Evolutionary conservation across 495 filamentous ascomycete species (phyloP).

Genomic region (Penicillium soppii): DNA sequence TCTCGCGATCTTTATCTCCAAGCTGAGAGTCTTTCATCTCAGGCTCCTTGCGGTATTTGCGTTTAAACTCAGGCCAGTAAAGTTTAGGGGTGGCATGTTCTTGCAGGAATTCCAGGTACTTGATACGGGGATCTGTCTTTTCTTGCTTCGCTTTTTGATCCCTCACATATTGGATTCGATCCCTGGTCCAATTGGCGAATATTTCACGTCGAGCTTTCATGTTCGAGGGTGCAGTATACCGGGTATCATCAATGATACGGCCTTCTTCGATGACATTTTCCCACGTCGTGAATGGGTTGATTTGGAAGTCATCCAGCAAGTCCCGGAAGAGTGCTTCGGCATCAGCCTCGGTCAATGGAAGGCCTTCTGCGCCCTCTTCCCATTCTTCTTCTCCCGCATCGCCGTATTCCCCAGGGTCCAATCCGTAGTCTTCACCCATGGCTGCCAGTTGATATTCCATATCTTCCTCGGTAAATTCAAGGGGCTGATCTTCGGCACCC

Average conservation of each 20-base stretch:
- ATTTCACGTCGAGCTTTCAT: conserved; percentile 79
- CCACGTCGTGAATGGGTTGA: conserved; percentile 91
- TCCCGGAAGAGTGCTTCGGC: conserved; percentile 76
- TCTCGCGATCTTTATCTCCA: conserved; percentile 85
- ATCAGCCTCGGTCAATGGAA: conserved; percentile 66
- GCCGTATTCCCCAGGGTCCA: conserved; percentile 70
- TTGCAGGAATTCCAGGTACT: conserved; percentile 80
- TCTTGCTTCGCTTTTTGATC: conserved; percentile 72
- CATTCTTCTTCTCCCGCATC: conserved; percentile 61
- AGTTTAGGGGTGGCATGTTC: conserved; percentile 81
- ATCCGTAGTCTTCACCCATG: conserved; percentile 78
- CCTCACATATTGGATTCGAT: conserved; percentile 67
- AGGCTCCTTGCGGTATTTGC: conserved; percentile 79
- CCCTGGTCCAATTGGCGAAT: conserved; percentile 77
- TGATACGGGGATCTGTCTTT: conserved; percentile 81
- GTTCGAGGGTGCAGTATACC: conserved; percentile 78
- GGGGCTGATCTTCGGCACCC: conserved; percentile 52
- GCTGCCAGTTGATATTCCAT: conserved; percentile 87
- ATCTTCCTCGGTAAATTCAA: conserved; percentile 95
- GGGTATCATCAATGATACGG: conserved; percentile 77
- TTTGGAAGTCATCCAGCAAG: conserved; percentile 74
- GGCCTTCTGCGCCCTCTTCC: conserved; percentile 69
- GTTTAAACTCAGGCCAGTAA: conserved; percentile 95
- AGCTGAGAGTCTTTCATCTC: conserved; percentile 77
- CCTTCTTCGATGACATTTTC: conserved; percentile 81